These are phyloP conservation scores for Papiliotrema laurentii DNA, from an alignment of 1,284 basidiomycete species.

Conservation along the genomic window DNA sequence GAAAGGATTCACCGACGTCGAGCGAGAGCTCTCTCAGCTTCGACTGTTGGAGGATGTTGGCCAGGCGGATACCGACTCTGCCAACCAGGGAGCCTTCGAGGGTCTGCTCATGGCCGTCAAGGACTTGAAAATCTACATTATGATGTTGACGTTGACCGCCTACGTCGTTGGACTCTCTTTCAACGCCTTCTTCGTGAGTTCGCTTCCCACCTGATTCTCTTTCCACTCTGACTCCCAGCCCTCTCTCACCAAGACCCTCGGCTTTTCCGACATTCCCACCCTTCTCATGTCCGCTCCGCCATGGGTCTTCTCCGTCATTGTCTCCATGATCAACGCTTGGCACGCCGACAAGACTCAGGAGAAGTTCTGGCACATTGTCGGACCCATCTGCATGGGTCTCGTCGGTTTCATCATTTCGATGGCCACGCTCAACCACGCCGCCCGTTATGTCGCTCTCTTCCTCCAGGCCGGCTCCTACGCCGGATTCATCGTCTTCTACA, in stretches of 20 bases:
- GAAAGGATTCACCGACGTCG: conserved; percentile 57
- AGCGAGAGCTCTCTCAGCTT: conserved; percentile 63
- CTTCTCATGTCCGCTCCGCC: conserved; percentile 66
- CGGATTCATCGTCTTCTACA: conserved; percentile 39
- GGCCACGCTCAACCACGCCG: conserved; percentile 33
- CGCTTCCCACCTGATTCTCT: conserved; percentile 36
- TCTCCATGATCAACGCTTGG: conserved; percentile 58
- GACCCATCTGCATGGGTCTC: conserved; percentile 32
- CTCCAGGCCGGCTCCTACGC: conserved; percentile 41
- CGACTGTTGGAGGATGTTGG: conserved; percentile 71
- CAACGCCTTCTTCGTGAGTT: conserved; percentile 59
- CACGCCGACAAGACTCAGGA: conserved; percentile 58
- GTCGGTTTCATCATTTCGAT: conserved; percentile 42
- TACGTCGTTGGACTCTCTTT: conserved; percentile 59
- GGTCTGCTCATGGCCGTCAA: conserved; percentile 59
- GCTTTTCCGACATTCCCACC: conserved; percentile 58
- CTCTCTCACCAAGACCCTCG: conserved; percentile 62
- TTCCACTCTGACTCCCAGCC: conserved; percentile 52
- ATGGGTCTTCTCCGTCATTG: conserved; percentile 63
- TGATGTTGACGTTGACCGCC: conserved; percentile 12
- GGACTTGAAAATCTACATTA: conserved; percentile 56
- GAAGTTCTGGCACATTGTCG: conserved; percentile 61
- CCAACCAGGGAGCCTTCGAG: conserved; percentile 28
- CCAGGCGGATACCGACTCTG: conserved; percentile 50
- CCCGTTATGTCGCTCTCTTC: conserved; percentile 46